phyloP scores from a whole-genome alignment of 768 basidiomycete genomes.

The Lactarius evosmus region DNA sequence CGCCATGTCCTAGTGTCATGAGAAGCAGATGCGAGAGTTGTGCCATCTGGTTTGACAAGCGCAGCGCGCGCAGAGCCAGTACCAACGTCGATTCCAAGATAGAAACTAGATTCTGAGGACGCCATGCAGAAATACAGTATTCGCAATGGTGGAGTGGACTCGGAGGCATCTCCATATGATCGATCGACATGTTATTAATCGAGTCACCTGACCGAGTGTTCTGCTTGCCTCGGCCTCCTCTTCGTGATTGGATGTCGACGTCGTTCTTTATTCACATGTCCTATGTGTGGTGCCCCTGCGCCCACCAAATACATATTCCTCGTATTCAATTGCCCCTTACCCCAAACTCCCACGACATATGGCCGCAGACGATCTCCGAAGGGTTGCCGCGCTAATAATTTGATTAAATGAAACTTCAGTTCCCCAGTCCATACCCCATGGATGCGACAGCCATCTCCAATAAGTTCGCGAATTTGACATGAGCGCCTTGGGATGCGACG shows the following conservation, averaged over 20 bases:
- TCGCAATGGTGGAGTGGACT: neutral
- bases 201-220: neutral
- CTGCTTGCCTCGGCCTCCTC: no score
- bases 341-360: neutral
- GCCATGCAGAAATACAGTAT: conserved; percentile 35
- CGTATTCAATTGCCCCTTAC: neutral
- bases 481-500: no score
- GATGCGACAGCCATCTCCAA: neutral
- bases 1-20: conserved; percentile 85
- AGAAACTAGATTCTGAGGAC: conserved; percentile 41
- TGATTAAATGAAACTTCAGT: neutral
- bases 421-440: neutral
- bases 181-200: neutral
- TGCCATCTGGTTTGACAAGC: conserved; percentile 67
- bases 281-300: no score
- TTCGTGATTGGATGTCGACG: no score
- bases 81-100: conserved; percentile 81
- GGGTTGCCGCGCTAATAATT: neutral
- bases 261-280: no score
- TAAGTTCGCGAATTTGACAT: neutral
- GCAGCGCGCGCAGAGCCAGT: conserved; percentile 92
- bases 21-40: conserved; percentile 72
- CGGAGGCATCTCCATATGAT: neutral
- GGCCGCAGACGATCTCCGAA: neutral
- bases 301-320: no score